phyloP scores from a whole-genome alignment of 148 eudicot species.

The Rhododendron henanense region DNA sequence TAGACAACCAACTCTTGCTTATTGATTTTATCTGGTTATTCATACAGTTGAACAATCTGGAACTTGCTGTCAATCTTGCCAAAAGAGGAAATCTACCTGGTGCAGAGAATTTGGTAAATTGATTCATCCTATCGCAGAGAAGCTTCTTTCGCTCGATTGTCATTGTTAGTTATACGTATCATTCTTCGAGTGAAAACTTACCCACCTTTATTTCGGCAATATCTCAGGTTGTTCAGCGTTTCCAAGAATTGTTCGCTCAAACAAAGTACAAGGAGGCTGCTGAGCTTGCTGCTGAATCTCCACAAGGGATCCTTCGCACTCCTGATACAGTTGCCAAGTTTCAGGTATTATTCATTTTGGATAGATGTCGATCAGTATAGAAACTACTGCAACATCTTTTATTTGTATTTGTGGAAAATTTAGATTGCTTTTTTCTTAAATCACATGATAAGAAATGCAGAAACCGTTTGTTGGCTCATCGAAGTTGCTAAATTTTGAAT shows the following conservation, averaged over 20 bases:
- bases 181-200: neutral
- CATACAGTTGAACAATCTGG: constrained; percentile 87
- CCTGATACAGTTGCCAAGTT: constrained; percentile 99
- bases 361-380: neutral
- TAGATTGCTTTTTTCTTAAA: neutral
- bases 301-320: constrained; percentile 92
- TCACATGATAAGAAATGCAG: neutral
- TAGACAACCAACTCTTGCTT: neutral
- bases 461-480: neutral
- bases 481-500: neutral
- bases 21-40: constrained; percentile 8
- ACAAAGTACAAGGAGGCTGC: constrained; percentile 99
- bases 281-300: constrained; percentile 99
- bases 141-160: neutral
- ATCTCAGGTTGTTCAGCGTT: constrained; percentile 91
- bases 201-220: neutral
- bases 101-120: constrained; percentile 86
- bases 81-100: constrained; percentile 99
- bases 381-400: neutral
- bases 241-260: constrained; percentile 95
- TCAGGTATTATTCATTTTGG: constrained; percentile 50
- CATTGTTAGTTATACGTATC: neutral
- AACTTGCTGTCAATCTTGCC: constrained; percentile 98
- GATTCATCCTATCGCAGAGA: neutral
- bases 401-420: neutral